Percentiles rank a stretch among this genome's conserved stretches.
Evolutionary conservation across 2,329 filamentous ascomycete genomes (phyloP).

Genomic region (Aspergillaceae sp.): DNA sequence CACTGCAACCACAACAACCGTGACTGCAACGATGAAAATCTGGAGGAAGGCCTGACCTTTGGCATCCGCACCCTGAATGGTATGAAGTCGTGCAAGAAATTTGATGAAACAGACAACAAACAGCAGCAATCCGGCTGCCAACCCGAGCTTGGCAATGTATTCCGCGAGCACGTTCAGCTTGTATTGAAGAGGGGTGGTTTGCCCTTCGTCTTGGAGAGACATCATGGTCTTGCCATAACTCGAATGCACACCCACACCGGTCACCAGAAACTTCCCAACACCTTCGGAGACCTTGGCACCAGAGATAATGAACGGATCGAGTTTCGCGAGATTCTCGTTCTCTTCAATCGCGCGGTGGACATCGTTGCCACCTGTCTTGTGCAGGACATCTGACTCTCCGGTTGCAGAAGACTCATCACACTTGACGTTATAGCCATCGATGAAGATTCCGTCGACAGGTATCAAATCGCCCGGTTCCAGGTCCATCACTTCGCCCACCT

Average conservation of each 20-base stretch:
- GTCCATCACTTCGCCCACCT: constrained; percentile 66
- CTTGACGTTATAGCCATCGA: constrained; percentile 57
- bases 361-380: constrained; percentile 57
- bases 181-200: constrained; percentile 69
- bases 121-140: constrained; percentile 62
- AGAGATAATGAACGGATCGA: constrained; percentile 74
- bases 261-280: constrained; percentile 66
- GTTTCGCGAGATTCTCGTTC: constrained; percentile 52
- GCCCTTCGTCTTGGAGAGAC: constrained; percentile 65
- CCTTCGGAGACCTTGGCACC: constrained; percentile 70
- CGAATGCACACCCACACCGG: constrained; percentile 63
- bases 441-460: constrained; percentile 63
- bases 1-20: constrained; percentile 52
- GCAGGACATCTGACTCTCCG: constrained; percentile 64
- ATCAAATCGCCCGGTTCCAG: constrained; percentile 66
- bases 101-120: constrained; percentile 74
- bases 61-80: constrained; percentile 39
- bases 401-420: constrained; percentile 70
- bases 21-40: constrained; percentile 52
- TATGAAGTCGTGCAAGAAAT: constrained; percentile 56
- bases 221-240: constrained; percentile 71
- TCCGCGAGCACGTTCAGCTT: constrained; percentile 71
- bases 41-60: constrained; percentile 52
- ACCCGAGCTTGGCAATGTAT: constrained; percentile 68
- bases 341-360: constrained; percentile 56